Conservation (phyloP, 805 yeast genomes). For the Kazachstania martiniae region DNA sequence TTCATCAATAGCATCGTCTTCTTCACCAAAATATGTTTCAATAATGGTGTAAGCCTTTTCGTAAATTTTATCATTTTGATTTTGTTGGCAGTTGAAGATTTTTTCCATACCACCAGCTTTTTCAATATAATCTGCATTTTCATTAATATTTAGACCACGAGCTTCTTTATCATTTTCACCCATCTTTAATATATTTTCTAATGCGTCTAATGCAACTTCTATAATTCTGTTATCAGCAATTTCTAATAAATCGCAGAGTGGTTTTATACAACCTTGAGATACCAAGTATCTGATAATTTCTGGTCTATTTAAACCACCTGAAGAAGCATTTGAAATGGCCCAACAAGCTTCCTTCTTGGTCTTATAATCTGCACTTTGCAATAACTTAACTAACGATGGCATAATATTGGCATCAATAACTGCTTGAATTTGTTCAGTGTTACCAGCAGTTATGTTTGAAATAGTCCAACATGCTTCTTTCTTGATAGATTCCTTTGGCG, state of each 20-base stretch:
- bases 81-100: constrained; percentile 84
- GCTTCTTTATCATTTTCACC: constrained; percentile 89
- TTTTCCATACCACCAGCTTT: constrained; percentile 98
- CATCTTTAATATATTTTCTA: constrained; percentile 85
- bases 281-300: constrained; percentile 91
- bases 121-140: constrained; percentile 84
- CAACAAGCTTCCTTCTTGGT: constrained; percentile 98
- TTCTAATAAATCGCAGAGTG: constrained; percentile 82
- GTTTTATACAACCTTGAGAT: constrained; percentile 92
- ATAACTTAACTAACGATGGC: constrained; percentile 76
- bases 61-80: constrained; percentile 85
- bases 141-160: constrained; percentile 58
- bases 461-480: constrained; percentile 99
- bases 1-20: constrained; percentile 63
- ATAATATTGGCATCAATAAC: constrained; percentile 90
- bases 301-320: constrained; percentile 87
- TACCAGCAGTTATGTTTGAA: constrained; percentile 96
- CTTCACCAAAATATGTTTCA: constrained; percentile 83
- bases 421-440: constrained; percentile 88
- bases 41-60: constrained; percentile 83
- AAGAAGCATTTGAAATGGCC: constrained; percentile 96
- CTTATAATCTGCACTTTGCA: constrained; percentile 83
- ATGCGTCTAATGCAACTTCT: constrained; percentile 90
- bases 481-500: constrained; percentile 83
- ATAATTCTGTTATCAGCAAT: constrained; percentile 86